Evolutionary conservation across 441 rosid species (phyloP), one percentile per base, ranked within the genome.

Genomic region (Metrosideros polymorpha): DNA sequence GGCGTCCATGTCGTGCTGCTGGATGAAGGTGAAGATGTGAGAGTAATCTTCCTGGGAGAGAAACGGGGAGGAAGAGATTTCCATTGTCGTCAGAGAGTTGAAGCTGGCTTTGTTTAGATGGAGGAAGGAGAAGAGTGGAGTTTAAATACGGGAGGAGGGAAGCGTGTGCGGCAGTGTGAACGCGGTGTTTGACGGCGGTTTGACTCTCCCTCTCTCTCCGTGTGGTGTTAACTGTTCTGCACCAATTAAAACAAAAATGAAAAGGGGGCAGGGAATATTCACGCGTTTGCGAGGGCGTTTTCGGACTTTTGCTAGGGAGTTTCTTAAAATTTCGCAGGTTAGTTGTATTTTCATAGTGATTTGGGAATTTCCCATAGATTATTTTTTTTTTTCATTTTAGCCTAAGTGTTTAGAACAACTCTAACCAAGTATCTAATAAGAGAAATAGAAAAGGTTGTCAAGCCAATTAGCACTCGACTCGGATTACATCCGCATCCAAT

Each of bases 1-100:
- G 45, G 55, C 50, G 59, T 92, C 93, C 94, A 93, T 93, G 84
- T 94, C 96, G 47, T 39, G n/a, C n/a, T 71, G 79, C 30, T 92
- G 93, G 83, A 94, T 86, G 10, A 91, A 89, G 87, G 87, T 55
- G 59, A 88, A 87, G 77, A 94, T 88, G 55, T 91, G 93, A 75
- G 93, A 91, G 90, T 86, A 85, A 86, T 95, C 98, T 82, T 94
- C 95, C 85, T 90, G 94, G 91, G 86, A 90, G 89, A 91, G 91
- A 90, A 94, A 89, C 88, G 96, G 91, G 91, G 91, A 93, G 89
- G 93, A 77, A 71, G 93, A 50, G 84, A 92, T 89, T 93, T 95
- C 98, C 98, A 95, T 95, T 9, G 61, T 7, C 8, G 61, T 76
- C n/a, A 25, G 45, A 15, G 22, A 39, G 10, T 45, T 45, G 84